Base-by-base conservation (phyloP, 192 early-diverging fungal genomes). In the Coemansia sp. region DNA sequence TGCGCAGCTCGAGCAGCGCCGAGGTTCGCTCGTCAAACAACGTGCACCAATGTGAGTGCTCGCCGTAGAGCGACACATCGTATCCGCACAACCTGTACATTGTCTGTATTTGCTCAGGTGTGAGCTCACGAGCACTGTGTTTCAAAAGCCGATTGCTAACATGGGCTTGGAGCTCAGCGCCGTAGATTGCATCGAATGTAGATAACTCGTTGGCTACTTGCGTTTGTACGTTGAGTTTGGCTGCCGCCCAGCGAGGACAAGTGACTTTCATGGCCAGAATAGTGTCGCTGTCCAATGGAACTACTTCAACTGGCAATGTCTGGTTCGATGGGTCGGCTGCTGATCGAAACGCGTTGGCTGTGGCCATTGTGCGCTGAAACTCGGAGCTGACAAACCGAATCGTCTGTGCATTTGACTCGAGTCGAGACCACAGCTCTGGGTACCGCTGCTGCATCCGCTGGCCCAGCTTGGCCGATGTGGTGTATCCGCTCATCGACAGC, bases 71-170 rank as follows among this genome's bases (percentile, higher is more conserved):
- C 2, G 77, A 61, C 17, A 60, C 2, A n/a, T 80, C 72, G 52
- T 71, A 80, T 0, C 68, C 77, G 37, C 77, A 80, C 38, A 74
- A 29, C 16, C 35, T 45, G 38, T 80, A 74, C 6, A 80, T 57
- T 6, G 52, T 57, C 14, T 59, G 43, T 6, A 74, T 55, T 25
- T 65, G 57, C 16, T 52, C 19, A 14, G 72, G 25, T 1, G 53
- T 12, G 25, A 61, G 49, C 31, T 35, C 31, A 0, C 6, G 31
- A 35, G 31, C 39, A 58, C 6, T 17, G 47, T 61, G 21, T 19
- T 43, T 22, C 31, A 35, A 35, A 35, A 72, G 26, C 23, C 41
- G 47, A 0, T 56, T 31, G 23, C 31, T 16, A 21, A 56, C 62
- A 8, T 48, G 53, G 14, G 21, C 41, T 59, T 16, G 31, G 7